Percentiles rank a stretch among this genome's conserved stretches.
phyloP scores from a whole-genome alignment of 2,329 filamentous ascomycete genomes.

The Basipetospora chlamydospora region DNA sequence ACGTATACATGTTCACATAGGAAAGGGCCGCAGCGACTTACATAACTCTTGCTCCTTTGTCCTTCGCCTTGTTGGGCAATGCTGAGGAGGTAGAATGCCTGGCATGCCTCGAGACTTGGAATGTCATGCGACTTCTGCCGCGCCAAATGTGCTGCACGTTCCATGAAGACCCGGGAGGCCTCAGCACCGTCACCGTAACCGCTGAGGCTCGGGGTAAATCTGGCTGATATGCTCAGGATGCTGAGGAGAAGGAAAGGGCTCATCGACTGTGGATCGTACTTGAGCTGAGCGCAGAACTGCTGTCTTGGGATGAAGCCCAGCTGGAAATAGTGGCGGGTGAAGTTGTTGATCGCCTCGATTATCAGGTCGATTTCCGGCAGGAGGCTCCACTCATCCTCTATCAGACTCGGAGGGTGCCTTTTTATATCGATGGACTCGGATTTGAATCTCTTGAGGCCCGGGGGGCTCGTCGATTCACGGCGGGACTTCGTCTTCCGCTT shows the following conservation, averaged over 20 bases:
- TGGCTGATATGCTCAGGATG: slow-evolving; percentile 41
- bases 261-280: slow-evolving; percentile 29
- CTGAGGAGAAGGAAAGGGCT: slow-evolving; percentile 39
- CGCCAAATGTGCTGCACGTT: slow-evolving; percentile 31
- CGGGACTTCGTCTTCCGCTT: slow-evolving; percentile 22
- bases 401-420: too few relatives aligned
- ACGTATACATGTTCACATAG: not conserved
- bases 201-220: slow-evolving; percentile 34
- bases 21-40: slow-evolving; percentile 20
- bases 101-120: slow-evolving; percentile 38
- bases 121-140: slow-evolving; percentile 34
- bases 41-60: slow-evolving; percentile 36
- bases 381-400: slow-evolving; percentile 35
- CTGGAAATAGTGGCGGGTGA: slow-evolving; percentile 42
- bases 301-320: slow-evolving; percentile 43
- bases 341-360: slow-evolving; percentile 36
- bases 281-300: slow-evolving; percentile 31
- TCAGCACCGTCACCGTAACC: slow-evolving; percentile 35
- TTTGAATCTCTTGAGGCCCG: slow-evolving; percentile 8
- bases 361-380: slow-evolving; percentile 34
- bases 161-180: slow-evolving; percentile 39
- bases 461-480: slow-evolving; percentile 19
- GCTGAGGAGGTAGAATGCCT: slow-evolving; percentile 43
- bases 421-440: slow-evolving; percentile 17
- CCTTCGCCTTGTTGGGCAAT: slow-evolving; percentile 45